Conservation (phyloP, 306 rosid genomes). For the Trifolium subterraneum region DNA sequence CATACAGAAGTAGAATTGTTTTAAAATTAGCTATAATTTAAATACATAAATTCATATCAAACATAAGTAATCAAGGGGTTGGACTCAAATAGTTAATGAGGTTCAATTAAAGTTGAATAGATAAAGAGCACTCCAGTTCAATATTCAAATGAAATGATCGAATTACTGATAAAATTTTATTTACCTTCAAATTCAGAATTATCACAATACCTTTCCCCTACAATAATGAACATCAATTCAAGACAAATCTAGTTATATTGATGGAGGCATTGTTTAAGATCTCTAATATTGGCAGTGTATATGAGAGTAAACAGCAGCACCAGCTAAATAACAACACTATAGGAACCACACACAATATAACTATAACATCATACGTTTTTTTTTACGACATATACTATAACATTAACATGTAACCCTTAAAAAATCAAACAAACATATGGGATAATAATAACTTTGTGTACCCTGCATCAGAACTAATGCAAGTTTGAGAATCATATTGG, state of each 20-base stretch:
- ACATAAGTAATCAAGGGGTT: too few relatives aligned
- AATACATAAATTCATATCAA: neutral
- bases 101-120: too few relatives aligned
- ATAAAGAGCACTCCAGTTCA: too few relatives aligned
- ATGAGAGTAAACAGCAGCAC: neutral
- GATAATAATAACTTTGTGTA: neutral
- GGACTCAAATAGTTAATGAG: too few relatives aligned
- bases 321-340: neutral
- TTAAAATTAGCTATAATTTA: neutral
- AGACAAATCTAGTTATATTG: too few relatives aligned
- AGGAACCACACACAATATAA: neutral
- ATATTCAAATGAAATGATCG: too few relatives aligned
- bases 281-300: neutral
- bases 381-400: neutral
- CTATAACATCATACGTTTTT: neutral
- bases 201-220: too few relatives aligned
- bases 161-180: too few relatives aligned
- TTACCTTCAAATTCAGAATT: too few relatives aligned
- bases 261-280: too few relatives aligned
- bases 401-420: neutral
- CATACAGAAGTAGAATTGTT: neutral
- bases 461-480: neutral
- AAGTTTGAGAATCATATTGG: constrained; percentile 36
- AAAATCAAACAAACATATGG: neutral
- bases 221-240: too few relatives aligned